Base-by-base conservation (phyloP, 2,329 filamentous ascomycete species). In the Verticillium albo-atrum region DNA sequence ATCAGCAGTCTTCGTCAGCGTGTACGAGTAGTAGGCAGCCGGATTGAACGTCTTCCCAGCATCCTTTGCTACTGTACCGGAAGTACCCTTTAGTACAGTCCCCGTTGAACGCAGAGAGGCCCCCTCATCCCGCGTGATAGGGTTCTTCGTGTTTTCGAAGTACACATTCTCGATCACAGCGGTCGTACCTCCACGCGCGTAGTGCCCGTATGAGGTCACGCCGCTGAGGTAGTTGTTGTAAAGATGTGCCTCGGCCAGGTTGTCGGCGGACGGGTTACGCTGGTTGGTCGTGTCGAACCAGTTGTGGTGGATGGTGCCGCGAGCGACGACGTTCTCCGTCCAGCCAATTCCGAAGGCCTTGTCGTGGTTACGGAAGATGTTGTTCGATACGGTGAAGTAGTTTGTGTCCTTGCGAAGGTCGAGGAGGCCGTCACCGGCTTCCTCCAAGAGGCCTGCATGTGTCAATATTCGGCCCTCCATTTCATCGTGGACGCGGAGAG, bases 331-430 rank as follows among this genome's bases (percentile, higher is more conserved):
- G 2, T 65, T 64, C 2, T 63, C 61, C 1, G 63, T 64, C 63
- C 63, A 64, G 54, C 63, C 59, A 25, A 64, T 64, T 14, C 63
- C 63, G 27, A 64, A 64, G 27, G 52, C 61, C 55, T 64, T 64
- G 57, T 64, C 60, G 54, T 64, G 61, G 53, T 64, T 63, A 26
- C 62, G 59, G 51, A 64, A 61, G 15, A 63, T 60, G 52, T 62
- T 64, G 58, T 64, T 64, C 12, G 63, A 64, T 6, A 64, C 63
- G 52, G 63, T 64, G 52, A 61, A 63, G 57, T 60, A 64, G 7
- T 60, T 63, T 14, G 63, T 64, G 50, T 64, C 63, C 34, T 55
- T 59, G 15, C 63, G 56, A 2, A 64, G 61, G 14, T 64, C 63
- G 6, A 64, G 27, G 14, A 64, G 53, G 7, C 63, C 63, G 34